Evolutionary conservation across 2,329 filamentous ascomycete genomes (phyloP).

Genomic region (Arthrobotrys musiformis): DNA sequence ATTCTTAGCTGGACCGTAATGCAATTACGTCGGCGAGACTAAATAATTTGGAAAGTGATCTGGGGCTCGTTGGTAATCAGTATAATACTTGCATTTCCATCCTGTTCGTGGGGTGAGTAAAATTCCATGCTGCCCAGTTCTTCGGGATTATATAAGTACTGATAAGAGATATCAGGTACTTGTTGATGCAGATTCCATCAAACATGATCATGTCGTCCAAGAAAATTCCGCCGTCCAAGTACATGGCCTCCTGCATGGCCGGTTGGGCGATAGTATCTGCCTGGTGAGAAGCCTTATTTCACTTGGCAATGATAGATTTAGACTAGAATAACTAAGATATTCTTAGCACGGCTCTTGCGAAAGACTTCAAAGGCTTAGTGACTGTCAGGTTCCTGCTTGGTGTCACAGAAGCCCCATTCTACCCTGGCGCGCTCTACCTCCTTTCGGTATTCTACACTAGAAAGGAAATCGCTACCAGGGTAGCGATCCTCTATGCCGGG

Average conservation of each 20-base stretch:
- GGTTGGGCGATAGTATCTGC: slow-evolving; percentile 46
- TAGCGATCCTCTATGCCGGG: slow-evolving; percentile 71
- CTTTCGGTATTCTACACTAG: slow-evolving; percentile 76
- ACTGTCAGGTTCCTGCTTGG: slow-evolving; percentile 59
- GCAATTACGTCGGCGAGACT: slow-evolving; percentile 76
- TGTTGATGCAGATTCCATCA: slow-evolving; percentile 72
- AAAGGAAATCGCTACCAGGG: slow-evolving; percentile 68
- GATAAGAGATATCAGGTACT: slow-evolving; percentile 64
- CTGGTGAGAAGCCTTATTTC: slow-evolving; percentile 15
- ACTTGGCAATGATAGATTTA: background rate
- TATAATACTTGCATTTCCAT: slow-evolving; percentile 74
- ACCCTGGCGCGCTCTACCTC: slow-evolving; percentile 73
- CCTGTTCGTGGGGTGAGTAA: slow-evolving; percentile 68
- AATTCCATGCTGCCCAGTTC: background rate
- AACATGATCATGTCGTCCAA: slow-evolving; percentile 68
- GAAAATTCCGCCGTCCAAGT: slow-evolving; percentile 67
- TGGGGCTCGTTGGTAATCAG: slow-evolving; percentile 69
- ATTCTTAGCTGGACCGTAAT: slow-evolving; percentile 68
- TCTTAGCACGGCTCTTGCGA: slow-evolving; percentile 58
- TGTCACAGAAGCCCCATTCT: slow-evolving; percentile 65
- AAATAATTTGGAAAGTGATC: slow-evolving; percentile 72
- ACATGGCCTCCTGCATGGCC: slow-evolving; percentile 62
- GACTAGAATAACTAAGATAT: slow-evolving; percentile 12
- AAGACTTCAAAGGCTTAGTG: slow-evolving; percentile 59
- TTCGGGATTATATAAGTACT: background rate